Evolutionary conservation across 768 basidiomycete species (phyloP).

Genomic region (Suillus weaverae): DNA sequence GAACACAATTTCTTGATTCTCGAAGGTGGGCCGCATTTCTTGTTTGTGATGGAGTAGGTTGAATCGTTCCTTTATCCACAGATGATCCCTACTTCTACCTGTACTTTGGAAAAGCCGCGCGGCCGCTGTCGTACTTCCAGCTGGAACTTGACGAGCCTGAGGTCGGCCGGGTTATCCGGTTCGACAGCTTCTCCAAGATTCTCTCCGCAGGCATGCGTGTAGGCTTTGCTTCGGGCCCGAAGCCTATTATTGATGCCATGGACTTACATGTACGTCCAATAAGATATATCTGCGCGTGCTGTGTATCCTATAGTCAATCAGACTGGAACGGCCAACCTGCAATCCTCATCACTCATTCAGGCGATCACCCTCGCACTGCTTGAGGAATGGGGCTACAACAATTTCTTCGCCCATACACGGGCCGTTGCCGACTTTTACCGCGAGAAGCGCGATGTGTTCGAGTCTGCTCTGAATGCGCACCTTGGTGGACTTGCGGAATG

Average conservation of each 20-base stretch:
- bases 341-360: constrained; percentile 64
- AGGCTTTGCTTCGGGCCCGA: constrained; percentile 80
- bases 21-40: constrained; percentile 57
- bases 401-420: constrained; percentile 68
- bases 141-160: constrained; percentile 68
- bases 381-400: constrained; percentile 72
- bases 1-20: constrained; percentile 80
- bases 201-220: constrained; percentile 75
- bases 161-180: constrained; percentile 79
- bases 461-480: constrained; percentile 70
- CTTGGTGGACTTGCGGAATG: constrained; percentile 78
- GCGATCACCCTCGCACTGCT: constrained; percentile 59
- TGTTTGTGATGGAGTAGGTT: not conserved
- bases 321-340: constrained; percentile 69
- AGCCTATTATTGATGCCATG: constrained; percentile 62
- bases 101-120: constrained; percentile 65
- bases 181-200: constrained; percentile 89
- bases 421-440: constrained; percentile 74
- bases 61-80: constrained; percentile 24
- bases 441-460: constrained; percentile 74
- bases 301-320: constrained; percentile 29
- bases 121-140: constrained; percentile 78
- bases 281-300: constrained; percentile 11
- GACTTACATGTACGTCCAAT: constrained; percentile 59
- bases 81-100: constrained; percentile 82